Evolutionary conservation across 2,329 filamentous ascomycete species (phyloP).

Genomic region (Ophiostoma himal-ulmi): DNA sequence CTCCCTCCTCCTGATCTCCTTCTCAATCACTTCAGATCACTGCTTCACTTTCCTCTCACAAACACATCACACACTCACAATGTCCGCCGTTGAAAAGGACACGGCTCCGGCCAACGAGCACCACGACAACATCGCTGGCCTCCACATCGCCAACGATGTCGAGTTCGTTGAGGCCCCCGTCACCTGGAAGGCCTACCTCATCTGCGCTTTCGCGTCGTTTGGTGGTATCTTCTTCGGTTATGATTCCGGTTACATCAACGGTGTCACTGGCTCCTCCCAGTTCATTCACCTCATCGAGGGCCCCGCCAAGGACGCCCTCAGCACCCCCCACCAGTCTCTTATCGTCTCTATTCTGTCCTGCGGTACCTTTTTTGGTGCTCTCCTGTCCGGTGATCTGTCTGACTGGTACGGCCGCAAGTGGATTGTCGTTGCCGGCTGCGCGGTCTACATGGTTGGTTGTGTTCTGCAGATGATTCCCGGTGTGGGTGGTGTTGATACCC

Average conservation of each 20-base stretch:
- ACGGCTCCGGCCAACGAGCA: neutral
- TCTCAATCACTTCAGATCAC: neutral
- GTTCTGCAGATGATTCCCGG: constrained; percentile 58
- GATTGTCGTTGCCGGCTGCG: constrained; percentile 66
- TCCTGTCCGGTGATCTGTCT: constrained; percentile 71
- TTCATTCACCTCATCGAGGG: constrained; percentile 51
- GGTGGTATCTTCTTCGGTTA: constrained; percentile 74
- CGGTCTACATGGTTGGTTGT: constrained; percentile 64
- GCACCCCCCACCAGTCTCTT: constrained; percentile 44
- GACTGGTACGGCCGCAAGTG: constrained; percentile 68
- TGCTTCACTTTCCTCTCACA: neutral
- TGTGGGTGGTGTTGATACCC: constrained; percentile 41
- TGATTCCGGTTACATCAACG: constrained; percentile 70
- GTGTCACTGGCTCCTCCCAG: constrained; percentile 48
- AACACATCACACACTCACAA: constrained; percentile 10
- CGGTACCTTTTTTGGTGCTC: constrained; percentile 71
- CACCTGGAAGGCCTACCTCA: constrained; percentile 61
- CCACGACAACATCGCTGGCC: constrained; percentile 20
- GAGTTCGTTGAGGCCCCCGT: constrained; percentile 61
- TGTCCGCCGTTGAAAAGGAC: constrained; percentile 25
- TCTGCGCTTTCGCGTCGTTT: constrained; percentile 65
- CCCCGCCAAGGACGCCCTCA: constrained; percentile 33
- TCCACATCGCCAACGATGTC: constrained; percentile 42
- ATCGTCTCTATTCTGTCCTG: constrained; percentile 72
- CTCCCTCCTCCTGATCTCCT: neutral